phyloP scores from a whole-genome alignment of 2,329 filamentous ascomycete species.

The Cadophora malorum region DNA sequence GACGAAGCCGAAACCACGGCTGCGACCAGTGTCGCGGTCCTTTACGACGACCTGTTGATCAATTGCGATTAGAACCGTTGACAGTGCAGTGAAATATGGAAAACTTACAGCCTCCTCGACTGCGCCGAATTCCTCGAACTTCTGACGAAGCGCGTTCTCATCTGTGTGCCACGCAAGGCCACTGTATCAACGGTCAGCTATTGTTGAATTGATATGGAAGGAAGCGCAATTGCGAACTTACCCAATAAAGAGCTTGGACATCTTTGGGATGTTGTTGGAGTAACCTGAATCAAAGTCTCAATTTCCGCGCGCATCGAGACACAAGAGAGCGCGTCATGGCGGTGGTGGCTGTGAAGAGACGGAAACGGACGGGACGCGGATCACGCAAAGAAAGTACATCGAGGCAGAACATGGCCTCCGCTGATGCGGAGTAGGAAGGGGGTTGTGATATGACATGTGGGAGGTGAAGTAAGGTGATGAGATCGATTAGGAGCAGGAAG shows the following conservation, averaged over 20 bases:
- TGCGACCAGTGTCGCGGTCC: slow-evolving; percentile 94
- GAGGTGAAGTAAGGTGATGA: slow-evolving; percentile 30
- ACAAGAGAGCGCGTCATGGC: slow-evolving; percentile 45
- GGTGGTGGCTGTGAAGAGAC: slow-evolving; percentile 43
- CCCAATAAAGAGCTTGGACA: slow-evolving; percentile 97
- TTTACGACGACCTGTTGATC: slow-evolving; percentile 85
- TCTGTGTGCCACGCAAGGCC: slow-evolving; percentile 99
- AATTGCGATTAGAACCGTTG: slow-evolving; percentile 33
- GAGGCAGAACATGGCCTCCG: slow-evolving; percentile 44
- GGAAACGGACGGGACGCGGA: slow-evolving; percentile 43
- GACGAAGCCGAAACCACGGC: slow-evolving; percentile 97
- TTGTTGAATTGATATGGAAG: background rate
- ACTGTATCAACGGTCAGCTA: slow-evolving; percentile 54
- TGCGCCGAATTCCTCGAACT: slow-evolving; percentile 89
- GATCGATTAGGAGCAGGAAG: slow-evolving; percentile 34
- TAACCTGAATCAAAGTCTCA: slow-evolving; percentile 48
- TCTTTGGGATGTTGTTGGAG: slow-evolving; percentile 52
- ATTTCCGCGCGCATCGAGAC: slow-evolving; percentile 46
- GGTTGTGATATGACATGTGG: slow-evolving; percentile 39
- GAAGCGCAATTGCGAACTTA: slow-evolving; percentile 54
- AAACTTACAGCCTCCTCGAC: slow-evolving; percentile 93
- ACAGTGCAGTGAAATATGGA: slow-evolving; percentile 17
- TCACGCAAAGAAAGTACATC: slow-evolving; percentile 47
- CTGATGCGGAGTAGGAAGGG: slow-evolving; percentile 42
- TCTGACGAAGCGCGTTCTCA: slow-evolving; percentile 82